Conservation (phyloP, 495 filamentous ascomycete genomes). For the Xylaria longipes region DNA sequence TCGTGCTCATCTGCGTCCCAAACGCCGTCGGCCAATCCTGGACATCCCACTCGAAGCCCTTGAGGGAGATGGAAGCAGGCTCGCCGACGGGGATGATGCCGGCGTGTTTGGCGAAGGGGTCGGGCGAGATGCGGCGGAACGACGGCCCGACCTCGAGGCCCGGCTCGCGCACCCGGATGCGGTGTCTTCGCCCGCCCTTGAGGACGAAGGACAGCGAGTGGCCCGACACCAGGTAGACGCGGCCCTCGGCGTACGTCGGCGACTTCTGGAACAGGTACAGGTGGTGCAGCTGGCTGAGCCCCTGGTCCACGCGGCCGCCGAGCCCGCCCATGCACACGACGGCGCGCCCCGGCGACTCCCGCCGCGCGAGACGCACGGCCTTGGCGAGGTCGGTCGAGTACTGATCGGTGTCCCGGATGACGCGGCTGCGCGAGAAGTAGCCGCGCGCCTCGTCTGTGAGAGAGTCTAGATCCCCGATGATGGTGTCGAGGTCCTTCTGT, state of each 20-base stretch:
- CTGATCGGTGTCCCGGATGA: constrained; percentile 76
- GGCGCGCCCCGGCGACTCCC: constrained; percentile 40
- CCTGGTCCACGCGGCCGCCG: constrained; percentile 90
- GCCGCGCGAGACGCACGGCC: constrained; percentile 60
- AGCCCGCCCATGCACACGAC: constrained; percentile 82
- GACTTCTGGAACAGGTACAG: constrained; percentile 65
- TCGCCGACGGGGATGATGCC: constrained; percentile 85
- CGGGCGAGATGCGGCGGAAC: constrained; percentile 49
- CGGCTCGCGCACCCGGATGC: constrained; percentile 65
- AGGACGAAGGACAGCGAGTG: constrained; percentile 84
- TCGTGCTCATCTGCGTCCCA: constrained; percentile 87
- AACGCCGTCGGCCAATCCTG: constrained; percentile 79
- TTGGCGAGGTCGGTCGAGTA: constrained; percentile 78
- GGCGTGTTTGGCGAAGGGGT: constrained; percentile 66
- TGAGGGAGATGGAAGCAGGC: constrained; percentile 73
- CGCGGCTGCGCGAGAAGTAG: constrained; percentile 63
- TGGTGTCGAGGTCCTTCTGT: constrained; percentile 65
- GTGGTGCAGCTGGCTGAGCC: constrained; percentile 84
- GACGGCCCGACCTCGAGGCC: constrained; percentile 27
- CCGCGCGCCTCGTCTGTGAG: constrained; percentile 60
- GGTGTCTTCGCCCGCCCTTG: constrained; percentile 64
- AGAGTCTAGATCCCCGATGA: constrained; percentile 92
- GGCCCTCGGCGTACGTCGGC: constrained; percentile 50
- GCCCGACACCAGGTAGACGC: constrained; percentile 75
- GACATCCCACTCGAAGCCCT: constrained; percentile 91